Conservation (phyloP, 202 grass and related monocot species). For the Hordeum pubiflorum region DNA sequence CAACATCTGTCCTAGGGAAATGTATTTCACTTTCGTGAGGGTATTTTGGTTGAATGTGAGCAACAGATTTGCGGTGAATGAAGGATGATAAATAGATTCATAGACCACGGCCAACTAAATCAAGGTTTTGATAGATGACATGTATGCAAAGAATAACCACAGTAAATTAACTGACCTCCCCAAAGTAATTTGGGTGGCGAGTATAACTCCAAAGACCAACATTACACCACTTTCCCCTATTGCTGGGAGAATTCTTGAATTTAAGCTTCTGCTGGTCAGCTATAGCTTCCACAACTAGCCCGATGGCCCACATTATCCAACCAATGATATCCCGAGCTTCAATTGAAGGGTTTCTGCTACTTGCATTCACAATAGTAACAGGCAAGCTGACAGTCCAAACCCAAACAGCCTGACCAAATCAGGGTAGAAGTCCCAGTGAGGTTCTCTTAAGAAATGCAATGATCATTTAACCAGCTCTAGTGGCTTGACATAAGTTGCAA, state of each 20-base stretch:
- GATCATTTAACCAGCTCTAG: neutral
- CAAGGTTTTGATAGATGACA: neutral
- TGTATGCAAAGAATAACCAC: neutral
- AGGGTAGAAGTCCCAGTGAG: neutral
- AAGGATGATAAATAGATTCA: neutral
- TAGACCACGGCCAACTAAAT: neutral
- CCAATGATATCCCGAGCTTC: slow-evolving; percentile 86
- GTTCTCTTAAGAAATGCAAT: slow-evolving; percentile 7
- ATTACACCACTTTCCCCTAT: slow-evolving; percentile 82
- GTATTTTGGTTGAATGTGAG: neutral
- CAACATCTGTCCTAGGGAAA: neutral
- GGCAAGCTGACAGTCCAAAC: slow-evolving; percentile 93
- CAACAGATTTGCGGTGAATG: neutral
- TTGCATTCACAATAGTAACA: slow-evolving; percentile 84
- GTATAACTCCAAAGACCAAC: slow-evolving; percentile 87
- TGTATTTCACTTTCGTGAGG: neutral
- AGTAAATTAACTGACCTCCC: slow-evolving; percentile 56
- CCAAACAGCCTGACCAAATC: slow-evolving; percentile 65
- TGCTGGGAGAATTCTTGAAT: slow-evolving; percentile 77
- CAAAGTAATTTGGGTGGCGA: slow-evolving; percentile 96
- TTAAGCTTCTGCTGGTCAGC: slow-evolving; percentile 87
- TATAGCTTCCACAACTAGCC: slow-evolving; percentile 51
- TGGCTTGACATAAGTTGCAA: slow-evolving; percentile 17
- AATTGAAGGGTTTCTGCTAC: slow-evolving; percentile 49
- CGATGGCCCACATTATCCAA: slow-evolving; percentile 88